A percentile compares a stretch with the other conserved stretches of the same genome.
Evolutionary conservation across 108 stramenopile species (phyloP).

Genomic region (Nannochloropsis oceanica): DNA sequence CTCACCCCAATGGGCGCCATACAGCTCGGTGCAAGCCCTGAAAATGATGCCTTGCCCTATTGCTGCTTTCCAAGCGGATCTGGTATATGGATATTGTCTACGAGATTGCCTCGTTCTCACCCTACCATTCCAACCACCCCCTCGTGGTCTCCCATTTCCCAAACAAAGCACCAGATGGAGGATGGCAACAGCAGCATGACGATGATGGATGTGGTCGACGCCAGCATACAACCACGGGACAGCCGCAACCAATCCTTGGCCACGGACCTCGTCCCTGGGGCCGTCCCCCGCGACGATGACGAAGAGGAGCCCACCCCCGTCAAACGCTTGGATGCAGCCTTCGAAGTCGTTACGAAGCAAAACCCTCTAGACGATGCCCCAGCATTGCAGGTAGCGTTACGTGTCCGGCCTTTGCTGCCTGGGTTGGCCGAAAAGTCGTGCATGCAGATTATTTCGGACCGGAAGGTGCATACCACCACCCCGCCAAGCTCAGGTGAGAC

Average conservation of each 20-base stretch:
- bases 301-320: background rate
- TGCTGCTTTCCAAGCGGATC: no score
- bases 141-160: no score
- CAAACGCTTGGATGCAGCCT: background rate
- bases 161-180: no score
- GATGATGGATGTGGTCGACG: background rate
- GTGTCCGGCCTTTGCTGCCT: background rate
- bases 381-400: background rate
- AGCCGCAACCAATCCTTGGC: background rate
- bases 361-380: background rate
- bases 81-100: no score
- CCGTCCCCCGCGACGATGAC: background rate
- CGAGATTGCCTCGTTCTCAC: no score
- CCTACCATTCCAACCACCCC: no score
- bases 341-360: background rate
- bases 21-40: no score
- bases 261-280: background rate
- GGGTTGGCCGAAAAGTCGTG: background rate
- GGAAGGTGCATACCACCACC: background rate
- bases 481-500: background rate
- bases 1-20: no score
- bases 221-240: background rate
- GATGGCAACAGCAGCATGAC: background rate
- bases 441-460: background rate
- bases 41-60: no score